phyloP scores from a whole-genome alignment of 164 flowering plant genomes.

The Taxillus chinensis region DNA sequence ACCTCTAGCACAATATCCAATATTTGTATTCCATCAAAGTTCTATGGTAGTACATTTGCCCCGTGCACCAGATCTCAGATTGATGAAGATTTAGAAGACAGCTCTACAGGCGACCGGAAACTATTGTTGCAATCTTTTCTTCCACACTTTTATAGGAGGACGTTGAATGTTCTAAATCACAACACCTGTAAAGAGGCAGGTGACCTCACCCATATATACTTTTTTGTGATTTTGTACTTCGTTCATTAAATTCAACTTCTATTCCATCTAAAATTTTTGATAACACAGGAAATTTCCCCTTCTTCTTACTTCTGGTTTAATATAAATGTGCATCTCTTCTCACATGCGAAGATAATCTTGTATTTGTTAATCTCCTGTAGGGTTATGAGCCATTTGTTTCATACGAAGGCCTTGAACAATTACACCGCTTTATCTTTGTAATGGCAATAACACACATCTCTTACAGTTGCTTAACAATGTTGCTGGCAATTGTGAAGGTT shows the following conservation, averaged over 20 bases:
- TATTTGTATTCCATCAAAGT: slow-evolving; percentile 85
- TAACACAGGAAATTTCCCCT: not conserved
- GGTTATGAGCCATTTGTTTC: slow-evolving; percentile 95
- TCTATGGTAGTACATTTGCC: slow-evolving; percentile 54
- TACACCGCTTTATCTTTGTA: slow-evolving; percentile 94
- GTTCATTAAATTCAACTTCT: not conserved
- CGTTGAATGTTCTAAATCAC: slow-evolving; percentile 32
- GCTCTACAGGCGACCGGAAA: slow-evolving; percentile 34
- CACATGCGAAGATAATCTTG: not conserved
- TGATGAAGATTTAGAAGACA: slow-evolving; percentile 40
- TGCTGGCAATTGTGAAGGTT: slow-evolving; percentile 94
- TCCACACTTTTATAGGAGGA: slow-evolving; percentile 47
- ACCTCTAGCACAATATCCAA: slow-evolving; percentile 81
- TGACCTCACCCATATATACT: slow-evolving; percentile 4
- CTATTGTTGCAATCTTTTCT: slow-evolving; percentile 33
- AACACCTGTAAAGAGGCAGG: slow-evolving; percentile 74
- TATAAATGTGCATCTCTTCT: not conserved
- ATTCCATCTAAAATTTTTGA: not conserved
- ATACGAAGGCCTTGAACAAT: slow-evolving; percentile 93
- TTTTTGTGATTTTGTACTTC: not conserved
- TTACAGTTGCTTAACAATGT: slow-evolving; percentile 95
- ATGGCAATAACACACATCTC: slow-evolving; percentile 96
- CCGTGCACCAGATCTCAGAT: slow-evolving; percentile 69
- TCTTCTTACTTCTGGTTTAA: not conserved
- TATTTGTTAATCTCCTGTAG: slow-evolving; percentile 28